These are phyloP conservation scores for Kwoniella dejecticola DNA, from an alignment of 768 basidiomycete genomes.

Conservation along the genomic window DNA sequence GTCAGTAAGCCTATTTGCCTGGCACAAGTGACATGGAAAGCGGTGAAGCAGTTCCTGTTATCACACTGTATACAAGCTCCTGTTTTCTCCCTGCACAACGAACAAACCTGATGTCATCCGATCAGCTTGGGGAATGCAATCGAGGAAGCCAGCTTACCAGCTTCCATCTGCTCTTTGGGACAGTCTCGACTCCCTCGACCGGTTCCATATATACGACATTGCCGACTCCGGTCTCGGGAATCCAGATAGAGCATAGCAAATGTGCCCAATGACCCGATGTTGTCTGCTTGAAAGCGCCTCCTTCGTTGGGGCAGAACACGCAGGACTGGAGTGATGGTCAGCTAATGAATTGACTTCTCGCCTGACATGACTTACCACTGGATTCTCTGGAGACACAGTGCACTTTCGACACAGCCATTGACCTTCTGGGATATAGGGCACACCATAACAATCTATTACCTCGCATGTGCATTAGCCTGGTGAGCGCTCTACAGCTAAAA, in stretches of 20 bases:
- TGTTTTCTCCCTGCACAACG: constrained; percentile 63
- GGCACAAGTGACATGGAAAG: constrained; percentile 94
- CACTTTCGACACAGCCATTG: constrained; percentile 99
- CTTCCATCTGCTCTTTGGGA: constrained; percentile 90
- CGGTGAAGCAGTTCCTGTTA: constrained; percentile 83
- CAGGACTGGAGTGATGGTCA: constrained; percentile 66
- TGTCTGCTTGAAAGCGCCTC: constrained; percentile 98
- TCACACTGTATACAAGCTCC: constrained; percentile 97
- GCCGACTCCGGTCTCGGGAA: constrained; percentile 87
- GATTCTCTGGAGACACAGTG: constrained; percentile 93
- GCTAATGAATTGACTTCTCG: neutral
- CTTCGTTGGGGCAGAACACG: constrained; percentile 93
- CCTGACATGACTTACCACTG: constrained; percentile 69
- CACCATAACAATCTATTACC: constrained; percentile 98
- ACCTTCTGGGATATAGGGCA: constrained; percentile 98
- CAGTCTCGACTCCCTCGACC: constrained; percentile 80
- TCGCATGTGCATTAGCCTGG: constrained; percentile 3
- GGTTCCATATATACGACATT: constrained; percentile 99
- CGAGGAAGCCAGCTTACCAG: constrained; percentile 61
- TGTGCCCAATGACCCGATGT: constrained; percentile 91
- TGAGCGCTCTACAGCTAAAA: neutral
- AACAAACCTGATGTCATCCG: constrained; percentile 61
- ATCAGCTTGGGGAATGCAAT: neutral
- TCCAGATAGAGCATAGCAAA: constrained; percentile 94
- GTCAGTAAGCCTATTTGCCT: constrained; percentile 75